phyloP scores from a whole-genome alignment of 257 asterid species.

The Capsicum chinense region DNA sequence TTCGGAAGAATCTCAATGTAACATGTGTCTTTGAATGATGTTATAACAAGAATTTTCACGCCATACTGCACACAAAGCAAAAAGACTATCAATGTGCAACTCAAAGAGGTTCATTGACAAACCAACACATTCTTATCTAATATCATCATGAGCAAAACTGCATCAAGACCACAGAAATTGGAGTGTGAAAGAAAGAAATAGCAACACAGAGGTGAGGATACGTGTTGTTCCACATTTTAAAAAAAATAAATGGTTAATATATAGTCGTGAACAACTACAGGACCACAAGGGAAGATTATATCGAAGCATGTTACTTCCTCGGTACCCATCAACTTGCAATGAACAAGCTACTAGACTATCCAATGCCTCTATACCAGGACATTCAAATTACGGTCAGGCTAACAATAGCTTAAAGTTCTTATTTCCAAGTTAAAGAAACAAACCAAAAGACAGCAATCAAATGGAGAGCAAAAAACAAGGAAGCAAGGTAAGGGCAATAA shows the following conservation, averaged over 20 bases:
- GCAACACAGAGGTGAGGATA: not conserved
- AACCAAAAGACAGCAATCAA: not conserved
- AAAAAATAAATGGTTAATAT: not conserved
- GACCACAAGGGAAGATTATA: not conserved
- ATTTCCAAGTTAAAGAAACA: not conserved
- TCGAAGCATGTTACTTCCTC: conserved; percentile 1
- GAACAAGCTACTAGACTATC: not conserved
- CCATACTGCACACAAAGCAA: conserved; percentile 66
- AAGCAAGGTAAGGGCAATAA: conserved; percentile 29
- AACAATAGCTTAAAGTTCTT: not conserved
- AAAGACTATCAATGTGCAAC: conserved; percentile 38
- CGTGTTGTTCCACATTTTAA: not conserved
- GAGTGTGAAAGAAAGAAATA: not conserved
- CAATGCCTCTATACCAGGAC: conserved; percentile 3
- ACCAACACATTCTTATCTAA: not conserved
- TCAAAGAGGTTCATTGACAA: conserved; percentile 20
- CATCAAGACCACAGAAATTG: not conserved
- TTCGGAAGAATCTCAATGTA: conserved; percentile 94
- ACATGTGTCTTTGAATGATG: conserved; percentile 94
- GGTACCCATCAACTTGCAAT: not conserved
- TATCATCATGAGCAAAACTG: not conserved
- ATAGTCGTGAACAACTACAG: not conserved
- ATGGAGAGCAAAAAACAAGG: not conserved
- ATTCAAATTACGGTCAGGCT: not conserved
- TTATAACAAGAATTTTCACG: conserved; percentile 74